phyloP scores from a whole-genome alignment of 2,329 filamentous ascomycete genomes.

The Arachnomyces sp. region DNA sequence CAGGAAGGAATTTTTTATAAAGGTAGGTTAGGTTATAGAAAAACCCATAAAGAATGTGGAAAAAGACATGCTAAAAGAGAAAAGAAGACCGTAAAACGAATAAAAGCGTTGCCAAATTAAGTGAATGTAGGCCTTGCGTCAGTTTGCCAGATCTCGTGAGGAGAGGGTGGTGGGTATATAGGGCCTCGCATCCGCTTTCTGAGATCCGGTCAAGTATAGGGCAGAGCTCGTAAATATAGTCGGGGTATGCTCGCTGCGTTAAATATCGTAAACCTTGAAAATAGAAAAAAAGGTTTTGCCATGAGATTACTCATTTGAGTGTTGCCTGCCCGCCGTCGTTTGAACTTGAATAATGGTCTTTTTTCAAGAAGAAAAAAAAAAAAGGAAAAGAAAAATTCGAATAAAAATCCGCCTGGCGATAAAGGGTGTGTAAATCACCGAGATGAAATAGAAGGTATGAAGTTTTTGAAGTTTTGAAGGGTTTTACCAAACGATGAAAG shows the following conservation, averaged over 20 bases:
- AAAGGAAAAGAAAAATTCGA: neutral
- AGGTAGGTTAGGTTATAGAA: neutral
- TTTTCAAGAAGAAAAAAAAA: neutral
- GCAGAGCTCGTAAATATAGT: neutral
- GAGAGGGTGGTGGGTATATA: neutral
- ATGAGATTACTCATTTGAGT: constrained; percentile 2
- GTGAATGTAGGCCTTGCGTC: neutral
- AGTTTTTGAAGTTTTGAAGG: neutral
- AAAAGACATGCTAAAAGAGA: neutral
- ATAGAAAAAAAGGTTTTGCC: neutral
- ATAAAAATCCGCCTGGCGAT: constrained; percentile 1
- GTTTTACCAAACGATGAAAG: neutral
- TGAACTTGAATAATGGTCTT: neutral
- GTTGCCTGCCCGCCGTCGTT: neutral
- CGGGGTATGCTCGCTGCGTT: constrained; percentile 5
- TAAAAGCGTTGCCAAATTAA: neutral
- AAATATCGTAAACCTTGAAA: constrained; percentile 5
- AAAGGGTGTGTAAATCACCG: neutral
- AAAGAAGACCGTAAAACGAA: neutral
- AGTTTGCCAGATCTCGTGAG: neutral
- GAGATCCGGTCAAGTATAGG: neutral
- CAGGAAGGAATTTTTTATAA: neutral
- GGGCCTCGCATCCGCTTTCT: neutral
- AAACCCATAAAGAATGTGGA: neutral
- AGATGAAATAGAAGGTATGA: neutral